Base-by-base conservation (phyloP, 805 yeast genomes). In the Candida loeiensis region DNA sequence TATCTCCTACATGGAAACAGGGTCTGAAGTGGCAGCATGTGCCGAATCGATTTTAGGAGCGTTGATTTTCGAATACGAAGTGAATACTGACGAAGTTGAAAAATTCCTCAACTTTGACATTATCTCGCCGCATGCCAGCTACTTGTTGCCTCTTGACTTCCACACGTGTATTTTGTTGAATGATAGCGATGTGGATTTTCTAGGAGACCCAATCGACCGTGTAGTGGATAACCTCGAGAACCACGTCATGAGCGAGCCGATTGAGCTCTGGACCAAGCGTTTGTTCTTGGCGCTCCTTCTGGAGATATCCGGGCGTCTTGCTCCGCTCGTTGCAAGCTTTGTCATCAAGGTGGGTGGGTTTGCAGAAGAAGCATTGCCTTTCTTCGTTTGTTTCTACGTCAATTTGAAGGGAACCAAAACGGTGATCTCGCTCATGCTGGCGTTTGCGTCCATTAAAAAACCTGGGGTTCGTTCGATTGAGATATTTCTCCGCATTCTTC, bases 41-140 rank as follows among this genome's bases (percentile, higher is more conserved):
- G 57, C 71, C 31, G 77, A 75, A 28, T 45, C 66, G 3, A 50
- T 71, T 4, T 29, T 71, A 6, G 77, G 79, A 1, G 65, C 58
- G 7, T 50, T 73, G 13, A 44, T 71, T 20, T 56, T 51, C 39
- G 44, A 49, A n/a, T 33, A 39, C 26, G 50, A 37, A 9, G 44
- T 22, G 7, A 39, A 13, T 12, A 59, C 42, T 58, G 1, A 28
- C 24, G 11, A 53, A 54, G 24, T 51, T 45, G 39, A 15, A 66
- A 2, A 49, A 60, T 6, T 57, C 58, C 39, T 49, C 5, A 21
- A 17, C 1, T 28, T 55, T 19, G 18, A 17, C n/a, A 18, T 30
- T 8, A 7, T 30, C 13, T 16, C 33, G n/a, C 20, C 33, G 4
- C 15, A 17, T 13, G 13, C 33, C 3, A n/a, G n/a, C n/a, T 53